Percentiles rank a stretch among this genome's conserved stretches.
These are phyloP conservation scores for Candida rishiriensis DNA, from an alignment of 805 yeast species.

Conservation along the genomic window DNA sequence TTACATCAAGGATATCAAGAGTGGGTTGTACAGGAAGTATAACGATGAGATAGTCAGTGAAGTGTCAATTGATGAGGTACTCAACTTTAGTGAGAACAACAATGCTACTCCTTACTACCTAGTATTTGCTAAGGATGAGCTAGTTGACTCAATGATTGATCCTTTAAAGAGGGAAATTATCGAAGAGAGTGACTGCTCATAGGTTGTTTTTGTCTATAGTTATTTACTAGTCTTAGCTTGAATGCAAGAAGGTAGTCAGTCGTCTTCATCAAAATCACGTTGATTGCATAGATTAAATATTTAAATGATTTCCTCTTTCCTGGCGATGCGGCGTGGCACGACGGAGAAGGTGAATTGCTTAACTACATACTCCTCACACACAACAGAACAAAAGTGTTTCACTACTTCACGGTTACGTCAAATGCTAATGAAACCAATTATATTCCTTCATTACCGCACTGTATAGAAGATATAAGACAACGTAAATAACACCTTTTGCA, in stretches of 20 bases:
- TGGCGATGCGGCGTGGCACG: too few species aligned
- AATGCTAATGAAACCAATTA: too few species aligned
- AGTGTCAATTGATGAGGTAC: slow-evolving; percentile 61
- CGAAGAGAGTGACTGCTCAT: not conserved
- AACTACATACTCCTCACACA: too few species aligned
- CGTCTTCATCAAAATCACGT: too few species aligned
- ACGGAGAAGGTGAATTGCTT: too few species aligned
- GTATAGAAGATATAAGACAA: too few species aligned
- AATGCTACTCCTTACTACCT: slow-evolving; percentile 93
- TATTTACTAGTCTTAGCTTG: too few species aligned
- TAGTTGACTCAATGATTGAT: slow-evolving; percentile 47
- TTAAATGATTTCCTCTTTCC: not conserved
- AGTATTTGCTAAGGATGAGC: slow-evolving; percentile 70
- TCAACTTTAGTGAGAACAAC: slow-evolving; percentile 61
- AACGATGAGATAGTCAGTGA: slow-evolving; percentile 94
- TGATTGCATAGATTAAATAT: not conserved
- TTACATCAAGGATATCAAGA: slow-evolving; percentile 73
- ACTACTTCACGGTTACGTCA: too few species aligned
- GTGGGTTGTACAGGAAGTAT: slow-evolving; percentile 74
- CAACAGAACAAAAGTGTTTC: too few species aligned
- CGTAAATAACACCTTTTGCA: too few species aligned
- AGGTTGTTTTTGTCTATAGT: not conserved
- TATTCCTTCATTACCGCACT: too few species aligned
- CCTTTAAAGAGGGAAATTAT: slow-evolving; percentile 54
- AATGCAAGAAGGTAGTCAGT: too few species aligned